Base-by-base conservation (phyloP, 2,329 filamentous ascomycete genomes). In the Fusarium continuum region DNA sequence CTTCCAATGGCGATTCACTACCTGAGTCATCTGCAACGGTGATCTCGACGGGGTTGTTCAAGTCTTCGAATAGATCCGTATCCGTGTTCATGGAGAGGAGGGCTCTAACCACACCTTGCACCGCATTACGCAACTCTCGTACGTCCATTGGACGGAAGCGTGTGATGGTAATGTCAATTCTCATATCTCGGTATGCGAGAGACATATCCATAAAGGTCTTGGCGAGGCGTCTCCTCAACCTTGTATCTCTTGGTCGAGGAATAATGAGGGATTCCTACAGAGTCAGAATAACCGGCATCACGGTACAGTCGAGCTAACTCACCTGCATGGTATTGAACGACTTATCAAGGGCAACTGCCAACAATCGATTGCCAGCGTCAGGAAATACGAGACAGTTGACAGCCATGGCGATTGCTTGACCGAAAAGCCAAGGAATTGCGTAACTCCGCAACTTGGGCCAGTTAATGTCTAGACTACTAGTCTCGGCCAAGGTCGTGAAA, bases 161-260 rank as follows among this genome's bases (percentile, higher is more conserved):
- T 2, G 83, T 85, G 5, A 86, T 72, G 2, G 84, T 83, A n/a
- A 86, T 77, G 49, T 87, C 85, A 47, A 85, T 78, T 11, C 79
- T 78, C 55, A 87, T 78, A 64, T 88, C 85, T 70, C 85, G 78
- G 56, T 84, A 81, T 3, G 81, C 81, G 59, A 84, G 77, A 13
- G 85, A 86, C 49, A 87, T 75, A 53, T 83, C 79, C 55, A 87
- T 83, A 55, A 86, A 86, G 1, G 80, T 78, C 57, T 78, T 79
- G 5, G 80, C 78, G 16, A 88, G 73, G 31, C 78, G 75, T 36
- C 81, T 76, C 26, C 81, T 78, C 4, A 59, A 75, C 40, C 68
- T 67, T 4, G 63, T 69, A 39, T 75, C 70, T 44, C 69, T 70
- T 3, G 70, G 68, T 3, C 68, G 70, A 19, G 74, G 73, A 10